phyloP scores from a whole-genome alignment of 1,284 basidiomycete genomes.

The Fomitopsis schrenkii region DNA sequence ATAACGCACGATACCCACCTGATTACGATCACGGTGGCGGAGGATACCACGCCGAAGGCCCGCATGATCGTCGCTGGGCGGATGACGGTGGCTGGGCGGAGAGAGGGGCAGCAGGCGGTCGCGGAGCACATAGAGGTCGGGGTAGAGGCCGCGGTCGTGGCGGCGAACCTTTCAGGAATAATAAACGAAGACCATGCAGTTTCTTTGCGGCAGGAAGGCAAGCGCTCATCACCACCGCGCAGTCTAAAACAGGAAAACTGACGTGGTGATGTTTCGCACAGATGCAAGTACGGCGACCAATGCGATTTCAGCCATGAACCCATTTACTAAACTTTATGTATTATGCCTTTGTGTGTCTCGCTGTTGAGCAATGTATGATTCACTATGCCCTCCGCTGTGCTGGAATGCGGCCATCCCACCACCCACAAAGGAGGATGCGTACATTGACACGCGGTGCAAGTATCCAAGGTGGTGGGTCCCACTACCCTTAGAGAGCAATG shows the following conservation, averaged over 20 bases:
- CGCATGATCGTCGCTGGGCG: constrained; percentile 41
- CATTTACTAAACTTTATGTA: constrained; percentile 14
- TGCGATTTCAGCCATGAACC: constrained; percentile 76
- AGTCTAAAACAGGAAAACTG: constrained; percentile 41
- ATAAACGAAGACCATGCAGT: constrained; percentile 81
- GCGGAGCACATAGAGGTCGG: constrained; percentile 38
- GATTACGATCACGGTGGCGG: constrained; percentile 28
- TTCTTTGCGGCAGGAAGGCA: constrained; percentile 87
- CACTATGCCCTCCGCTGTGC: neutral
- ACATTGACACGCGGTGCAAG: no score
- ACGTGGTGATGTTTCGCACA: constrained; percentile 33
- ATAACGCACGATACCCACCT: constrained; percentile 21
- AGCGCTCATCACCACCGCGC: constrained; percentile 49
- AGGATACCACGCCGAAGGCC: constrained; percentile 40
- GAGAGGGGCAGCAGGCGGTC: constrained; percentile 27
- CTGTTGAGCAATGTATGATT: neutral
- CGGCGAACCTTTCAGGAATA: constrained; percentile 62
- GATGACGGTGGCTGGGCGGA: constrained; percentile 34
- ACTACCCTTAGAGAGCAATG: neutral
- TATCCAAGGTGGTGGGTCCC: neutral
- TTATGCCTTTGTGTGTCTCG: neutral
- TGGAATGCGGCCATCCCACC: neutral
- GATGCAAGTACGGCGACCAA: constrained; percentile 82
- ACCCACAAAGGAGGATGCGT: no score
- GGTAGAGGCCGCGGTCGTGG: constrained; percentile 39